Conservation (phyloP, 2,329 filamentous ascomycete genomes). For the Aureobasidium sp. region DNA sequence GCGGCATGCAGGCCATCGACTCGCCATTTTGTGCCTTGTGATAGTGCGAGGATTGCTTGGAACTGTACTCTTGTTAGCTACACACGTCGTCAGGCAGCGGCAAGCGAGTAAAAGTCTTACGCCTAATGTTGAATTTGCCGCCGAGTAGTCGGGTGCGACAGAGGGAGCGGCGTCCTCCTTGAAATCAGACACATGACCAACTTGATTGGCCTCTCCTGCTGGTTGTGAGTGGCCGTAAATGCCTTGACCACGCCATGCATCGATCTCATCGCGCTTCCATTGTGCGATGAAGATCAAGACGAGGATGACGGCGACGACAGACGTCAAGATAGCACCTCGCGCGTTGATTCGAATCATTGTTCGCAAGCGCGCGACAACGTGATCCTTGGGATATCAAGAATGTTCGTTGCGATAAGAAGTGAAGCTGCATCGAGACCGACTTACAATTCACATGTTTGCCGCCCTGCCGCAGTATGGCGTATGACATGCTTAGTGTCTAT, state of each 20-base stretch:
- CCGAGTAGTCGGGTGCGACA: constrained; percentile 7
- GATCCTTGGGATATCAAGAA: background rate
- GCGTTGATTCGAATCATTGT: constrained; percentile 10
- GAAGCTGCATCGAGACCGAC: background rate
- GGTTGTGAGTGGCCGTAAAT: background rate
- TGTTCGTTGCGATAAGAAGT: background rate
- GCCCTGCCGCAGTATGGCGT: background rate
- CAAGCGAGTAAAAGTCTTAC: background rate
- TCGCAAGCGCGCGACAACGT: background rate
- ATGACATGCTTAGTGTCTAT: background rate
- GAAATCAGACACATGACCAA: background rate
- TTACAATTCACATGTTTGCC: background rate
- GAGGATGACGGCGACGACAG: background rate
- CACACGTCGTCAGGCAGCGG: background rate
- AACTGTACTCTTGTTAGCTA: constrained; percentile 4
- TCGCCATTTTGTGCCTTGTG: constrained; percentile 31
- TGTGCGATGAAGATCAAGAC: background rate
- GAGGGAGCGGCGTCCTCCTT: background rate
- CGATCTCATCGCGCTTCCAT: constrained; percentile 4
- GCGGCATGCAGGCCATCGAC: constrained; percentile 32
- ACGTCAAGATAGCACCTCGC: background rate
- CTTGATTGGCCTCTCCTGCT: background rate
- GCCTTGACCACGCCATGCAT: background rate
- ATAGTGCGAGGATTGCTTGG: constrained; percentile 28
- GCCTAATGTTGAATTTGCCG: constrained; percentile 14